phyloP scores from a whole-genome alignment of 148 eudicot genomes.

The Dysphania ambrosioides region DNA sequence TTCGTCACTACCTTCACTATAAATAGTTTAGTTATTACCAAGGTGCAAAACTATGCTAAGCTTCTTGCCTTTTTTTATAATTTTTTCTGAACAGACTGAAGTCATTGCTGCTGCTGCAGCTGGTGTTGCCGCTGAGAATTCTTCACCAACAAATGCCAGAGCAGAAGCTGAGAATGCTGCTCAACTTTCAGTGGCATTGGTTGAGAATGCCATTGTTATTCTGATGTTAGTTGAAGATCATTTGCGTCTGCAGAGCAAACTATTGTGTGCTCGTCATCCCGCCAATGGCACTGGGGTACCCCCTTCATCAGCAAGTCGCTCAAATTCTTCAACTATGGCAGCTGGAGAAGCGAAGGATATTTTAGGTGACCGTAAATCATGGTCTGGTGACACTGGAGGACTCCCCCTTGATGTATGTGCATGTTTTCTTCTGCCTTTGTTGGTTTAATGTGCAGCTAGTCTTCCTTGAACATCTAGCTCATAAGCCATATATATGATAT shows the following conservation, averaged over 20 bases:
- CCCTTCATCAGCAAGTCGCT: slow-evolving; percentile 36
- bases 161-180: slow-evolving; percentile 92
- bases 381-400: slow-evolving; percentile 50
- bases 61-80: slow-evolving; percentile 15
- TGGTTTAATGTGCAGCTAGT: not conserved
- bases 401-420: slow-evolving; percentile 79
- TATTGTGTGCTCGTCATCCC: slow-evolving; percentile 40
- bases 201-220: slow-evolving; percentile 95
- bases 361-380: slow-evolving; percentile 42
- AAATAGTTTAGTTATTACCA: not conserved
- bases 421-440: slow-evolving; percentile 12
- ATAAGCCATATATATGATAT: not conserved
- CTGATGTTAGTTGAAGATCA: slow-evolving; percentile 99
- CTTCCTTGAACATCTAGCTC: not conserved
- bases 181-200: slow-evolving; percentile 95
- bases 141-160: slow-evolving; percentile 76
- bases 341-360: slow-evolving; percentile 49
- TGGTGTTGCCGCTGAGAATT: slow-evolving; percentile 88
- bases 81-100: slow-evolving; percentile 69
- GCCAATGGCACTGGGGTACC: slow-evolving; percentile 48
- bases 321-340: slow-evolving; percentile 30
- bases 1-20: not conserved
- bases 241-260: slow-evolving; percentile 85
- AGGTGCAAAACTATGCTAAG: slow-evolving; percentile 2
- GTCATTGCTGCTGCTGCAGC: slow-evolving; percentile 99